These are phyloP conservation scores for Naematelia encephala DNA, from an alignment of 768 basidiomycete species.

Conservation along the genomic window DNA sequence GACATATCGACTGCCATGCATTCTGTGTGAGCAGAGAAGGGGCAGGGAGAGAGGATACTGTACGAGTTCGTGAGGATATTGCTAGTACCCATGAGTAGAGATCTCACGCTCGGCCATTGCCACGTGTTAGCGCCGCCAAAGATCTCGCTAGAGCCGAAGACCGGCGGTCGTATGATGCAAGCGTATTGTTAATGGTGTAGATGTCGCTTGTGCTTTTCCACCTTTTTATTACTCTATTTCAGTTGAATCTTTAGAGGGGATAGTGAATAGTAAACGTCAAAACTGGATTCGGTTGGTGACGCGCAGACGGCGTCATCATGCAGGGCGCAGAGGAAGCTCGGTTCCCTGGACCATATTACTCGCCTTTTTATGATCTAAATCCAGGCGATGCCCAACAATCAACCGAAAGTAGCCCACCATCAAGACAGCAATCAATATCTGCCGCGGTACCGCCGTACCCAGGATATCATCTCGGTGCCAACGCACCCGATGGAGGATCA, in stretches of 20 bases:
- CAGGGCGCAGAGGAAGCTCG: neutral
- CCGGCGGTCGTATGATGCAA: neutral
- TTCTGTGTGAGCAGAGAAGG: too few relatives aligned
- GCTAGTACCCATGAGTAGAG: too few relatives aligned
- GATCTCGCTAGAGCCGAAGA: neutral
- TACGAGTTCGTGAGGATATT: too few relatives aligned
- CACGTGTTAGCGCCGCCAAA: too few relatives aligned
- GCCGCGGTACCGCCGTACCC: neutral
- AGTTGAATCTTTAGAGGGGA: too few relatives aligned
- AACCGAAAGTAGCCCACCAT: neutral
- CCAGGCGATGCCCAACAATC: neutral
- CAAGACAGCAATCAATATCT: neutral
- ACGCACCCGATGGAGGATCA: neutral
- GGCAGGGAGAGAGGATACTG: too few relatives aligned
- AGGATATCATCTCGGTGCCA: neutral
- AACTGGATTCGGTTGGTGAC: too few relatives aligned
- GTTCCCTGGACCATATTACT: neutral
- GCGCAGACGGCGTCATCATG: neutral
- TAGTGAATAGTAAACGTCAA: too few relatives aligned
- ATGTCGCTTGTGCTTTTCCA: too few relatives aligned
- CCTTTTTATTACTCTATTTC: too few relatives aligned
- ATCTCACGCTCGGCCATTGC: too few relatives aligned
- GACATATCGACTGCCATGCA: too few relatives aligned
- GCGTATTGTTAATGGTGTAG: neutral
- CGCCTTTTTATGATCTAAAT: neutral